Conservation (phyloP, 805 yeast species). For the Ogataea nonfermentans region DNA sequence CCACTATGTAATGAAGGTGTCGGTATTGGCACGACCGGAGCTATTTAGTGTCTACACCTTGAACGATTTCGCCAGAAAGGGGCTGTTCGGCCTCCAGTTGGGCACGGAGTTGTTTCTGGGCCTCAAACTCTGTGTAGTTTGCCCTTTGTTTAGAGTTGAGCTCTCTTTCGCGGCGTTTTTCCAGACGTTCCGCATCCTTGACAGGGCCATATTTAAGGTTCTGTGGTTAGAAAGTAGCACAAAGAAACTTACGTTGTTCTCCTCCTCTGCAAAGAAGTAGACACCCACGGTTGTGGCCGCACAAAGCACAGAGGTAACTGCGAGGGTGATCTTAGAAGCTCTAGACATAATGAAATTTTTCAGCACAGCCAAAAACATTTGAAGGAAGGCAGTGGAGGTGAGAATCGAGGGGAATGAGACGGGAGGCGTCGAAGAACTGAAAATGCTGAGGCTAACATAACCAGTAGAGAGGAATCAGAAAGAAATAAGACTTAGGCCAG, state of each 20-base stretch:
- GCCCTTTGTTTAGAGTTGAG: conserved; percentile 42
- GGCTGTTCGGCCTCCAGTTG: conserved; percentile 64
- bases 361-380: conserved; percentile 10
- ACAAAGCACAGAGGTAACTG: conserved; percentile 51
- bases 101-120: conserved; percentile 58
- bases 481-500: too few species aligned
- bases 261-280: conserved; percentile 65
- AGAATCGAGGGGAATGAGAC: neutral
- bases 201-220: conserved; percentile 80
- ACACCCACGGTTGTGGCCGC: conserved; percentile 65
- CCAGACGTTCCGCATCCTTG: conserved; percentile 70
- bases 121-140: conserved; percentile 64
- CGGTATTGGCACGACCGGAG: conserved; percentile 9
- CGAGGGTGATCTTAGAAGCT: conserved; percentile 75
- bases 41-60: conserved; percentile 37
- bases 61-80: conserved; percentile 48
- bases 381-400: neutral
- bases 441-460: too few species aligned
- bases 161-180: conserved; percentile 40
- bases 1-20: conserved; percentile 1
- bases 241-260: conserved; percentile 49
- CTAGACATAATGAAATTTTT: conserved; percentile 56
- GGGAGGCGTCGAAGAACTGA: too few species aligned
- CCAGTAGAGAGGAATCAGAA: too few species aligned
- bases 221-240: conserved; percentile 25